Evolutionary conservation across 306 rosid genomes (phyloP).

Genomic region (Medicago ruthenica): DNA sequence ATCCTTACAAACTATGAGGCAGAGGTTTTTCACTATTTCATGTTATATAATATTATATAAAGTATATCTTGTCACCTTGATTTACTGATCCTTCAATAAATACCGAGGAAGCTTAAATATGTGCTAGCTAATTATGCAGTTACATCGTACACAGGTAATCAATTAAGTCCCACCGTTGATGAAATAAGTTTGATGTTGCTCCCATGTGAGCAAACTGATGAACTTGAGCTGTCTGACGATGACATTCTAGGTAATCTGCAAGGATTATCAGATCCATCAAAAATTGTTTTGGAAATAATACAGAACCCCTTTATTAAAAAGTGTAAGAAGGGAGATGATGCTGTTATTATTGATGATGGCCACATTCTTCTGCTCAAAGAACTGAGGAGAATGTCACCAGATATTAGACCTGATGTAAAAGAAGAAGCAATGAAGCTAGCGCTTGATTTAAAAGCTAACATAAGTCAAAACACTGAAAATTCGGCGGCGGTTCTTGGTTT

Average conservation of each 20-base stretch:
- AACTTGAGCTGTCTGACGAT: neutral
- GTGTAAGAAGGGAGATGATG: neutral
- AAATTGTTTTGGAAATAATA: constrained; percentile 4
- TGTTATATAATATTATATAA: neutral
- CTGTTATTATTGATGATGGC: constrained; percentile 9
- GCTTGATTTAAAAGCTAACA: constrained; percentile 12
- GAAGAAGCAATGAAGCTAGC: constrained; percentile 3
- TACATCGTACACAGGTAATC: neutral
- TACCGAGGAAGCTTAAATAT: neutral
- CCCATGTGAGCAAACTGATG: neutral
- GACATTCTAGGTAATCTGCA: neutral
- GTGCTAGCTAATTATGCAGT: neutral
- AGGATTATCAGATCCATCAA: neutral
- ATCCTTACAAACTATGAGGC: no score
- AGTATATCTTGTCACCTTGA: neutral
- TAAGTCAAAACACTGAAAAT: constrained; percentile 4
- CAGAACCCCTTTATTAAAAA: neutral
- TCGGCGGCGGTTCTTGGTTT: neutral
- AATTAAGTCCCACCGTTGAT: neutral
- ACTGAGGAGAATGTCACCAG: constrained; percentile 8
- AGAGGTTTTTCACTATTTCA: neutral
- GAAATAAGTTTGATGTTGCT: neutral
- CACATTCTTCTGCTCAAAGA: constrained; percentile 30
- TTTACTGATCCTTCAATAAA: neutral
- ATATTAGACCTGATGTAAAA: constrained; percentile 15